A percentile compares a stretch with the other conserved stretches of the same genome.
These are phyloP conservation scores for Pouteria glomerata DNA, from an alignment of 148 eudicot genomes.

Conservation along the genomic window DNA sequence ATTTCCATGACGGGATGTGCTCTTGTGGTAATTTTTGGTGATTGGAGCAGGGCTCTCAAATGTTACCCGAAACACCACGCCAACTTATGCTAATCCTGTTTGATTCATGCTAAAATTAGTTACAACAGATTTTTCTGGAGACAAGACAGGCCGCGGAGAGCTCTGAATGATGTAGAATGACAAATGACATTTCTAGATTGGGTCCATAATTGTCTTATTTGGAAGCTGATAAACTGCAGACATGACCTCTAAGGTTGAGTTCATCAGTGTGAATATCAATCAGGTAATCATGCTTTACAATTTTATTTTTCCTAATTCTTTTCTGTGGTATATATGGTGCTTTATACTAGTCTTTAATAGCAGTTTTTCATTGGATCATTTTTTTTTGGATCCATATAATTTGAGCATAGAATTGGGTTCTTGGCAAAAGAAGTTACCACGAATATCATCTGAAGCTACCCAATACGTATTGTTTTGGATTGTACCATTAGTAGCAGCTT, in stretches of 20 bases:
- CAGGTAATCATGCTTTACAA: constrained; percentile 6
- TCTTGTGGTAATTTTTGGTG: constrained; percentile 64
- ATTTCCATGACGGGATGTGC: constrained; percentile 48
- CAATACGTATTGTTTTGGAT: background rate
- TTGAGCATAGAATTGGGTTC: background rate
- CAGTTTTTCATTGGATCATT: background rate
- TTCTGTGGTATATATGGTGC: background rate
- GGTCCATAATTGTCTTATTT: background rate
- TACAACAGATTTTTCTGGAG: background rate
- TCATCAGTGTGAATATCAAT: background rate
- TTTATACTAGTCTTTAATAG: background rate
- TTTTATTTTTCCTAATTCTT: background rate
- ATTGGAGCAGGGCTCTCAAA: constrained; percentile 12
- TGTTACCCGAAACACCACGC: background rate
- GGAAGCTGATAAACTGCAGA: background rate
- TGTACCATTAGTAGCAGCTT: background rate
- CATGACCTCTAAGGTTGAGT: background rate
- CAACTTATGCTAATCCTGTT: background rate
- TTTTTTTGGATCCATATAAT: background rate
- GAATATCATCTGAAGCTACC: background rate
- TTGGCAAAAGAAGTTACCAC: background rate
- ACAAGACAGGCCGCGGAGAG: background rate
- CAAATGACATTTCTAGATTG: background rate
- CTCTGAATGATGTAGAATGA: background rate
- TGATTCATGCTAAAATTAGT: background rate